A percentile compares a stretch with the other conserved stretches of the same genome.
Conservation (phyloP, 352 stramenopile genomes). For the Phytophthora litchii region DNA sequence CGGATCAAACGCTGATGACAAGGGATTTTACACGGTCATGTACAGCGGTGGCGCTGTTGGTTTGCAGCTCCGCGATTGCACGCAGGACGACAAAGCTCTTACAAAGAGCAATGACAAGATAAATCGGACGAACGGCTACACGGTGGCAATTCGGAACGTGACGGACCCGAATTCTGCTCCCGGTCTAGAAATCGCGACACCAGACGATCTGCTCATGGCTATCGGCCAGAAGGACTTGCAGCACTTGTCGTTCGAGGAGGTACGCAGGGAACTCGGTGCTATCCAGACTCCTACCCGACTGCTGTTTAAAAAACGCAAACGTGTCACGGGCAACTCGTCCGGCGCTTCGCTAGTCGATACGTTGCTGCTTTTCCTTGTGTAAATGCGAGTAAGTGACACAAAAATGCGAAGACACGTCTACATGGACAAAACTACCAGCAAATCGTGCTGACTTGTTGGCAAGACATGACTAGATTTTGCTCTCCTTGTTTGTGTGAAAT, state of each 20-base stretch:
- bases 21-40: conserved; percentile 70
- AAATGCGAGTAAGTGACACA: conserved; percentile 13
- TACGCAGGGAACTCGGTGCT: conserved; percentile 47
- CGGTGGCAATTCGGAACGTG: conserved; percentile 60
- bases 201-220: conserved; percentile 73
- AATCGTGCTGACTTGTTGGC: conserved; percentile 1
- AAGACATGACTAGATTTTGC: conserved; percentile 16
- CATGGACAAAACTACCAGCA: conserved; percentile 8
- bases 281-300: conserved; percentile 58
- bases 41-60: conserved; percentile 61
- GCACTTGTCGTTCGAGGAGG: conserved; percentile 63
- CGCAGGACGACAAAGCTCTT: conserved; percentile 43
- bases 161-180: conserved; percentile 51
- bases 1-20: conserved; percentile 37
- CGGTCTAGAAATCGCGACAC: conserved; percentile 55
- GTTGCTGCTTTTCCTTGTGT: conserved; percentile 75
- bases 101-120: conserved; percentile 55
- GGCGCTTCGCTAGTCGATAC: conserved; percentile 60
- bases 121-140: conserved; percentile 73
- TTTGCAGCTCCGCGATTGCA: conserved; percentile 54
- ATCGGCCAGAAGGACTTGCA: conserved; percentile 72
- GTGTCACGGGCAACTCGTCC: conserved; percentile 33
- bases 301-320: conserved; percentile 70
- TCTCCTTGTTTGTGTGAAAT: conserved; percentile 14
- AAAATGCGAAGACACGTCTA: conserved; percentile 1